phyloP scores from a whole-genome alignment of 345 rosid genomes.

The Populus simonii region DNA sequence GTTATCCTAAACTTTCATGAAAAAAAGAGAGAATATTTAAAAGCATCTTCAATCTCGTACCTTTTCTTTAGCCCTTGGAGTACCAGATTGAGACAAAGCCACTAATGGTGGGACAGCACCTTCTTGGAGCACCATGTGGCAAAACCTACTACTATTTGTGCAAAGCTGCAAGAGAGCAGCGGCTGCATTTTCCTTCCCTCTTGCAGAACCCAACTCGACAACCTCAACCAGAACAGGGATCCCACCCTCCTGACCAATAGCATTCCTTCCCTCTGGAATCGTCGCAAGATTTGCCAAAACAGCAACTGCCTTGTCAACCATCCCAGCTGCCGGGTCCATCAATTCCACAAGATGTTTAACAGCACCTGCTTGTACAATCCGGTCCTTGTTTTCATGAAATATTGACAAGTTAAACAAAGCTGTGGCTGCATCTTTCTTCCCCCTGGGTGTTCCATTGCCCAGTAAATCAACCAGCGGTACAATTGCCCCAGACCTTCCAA shows the following conservation, averaged over 20 bases:
- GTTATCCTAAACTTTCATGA: neutral
- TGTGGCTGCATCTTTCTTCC: slow-evolving; percentile 90
- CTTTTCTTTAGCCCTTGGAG: slow-evolving; percentile 91
- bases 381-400: slow-evolving; percentile 73
- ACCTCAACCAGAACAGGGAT: slow-evolving; percentile 86
- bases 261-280: slow-evolving; percentile 62
- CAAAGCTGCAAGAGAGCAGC: slow-evolving; percentile 90
- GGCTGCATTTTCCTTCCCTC: slow-evolving; percentile 93
- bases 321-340: slow-evolving; percentile 89
- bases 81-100: slow-evolving; percentile 82
- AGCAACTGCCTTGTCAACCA: slow-evolving; percentile 93
- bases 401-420: slow-evolving; percentile 82
- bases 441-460: slow-evolving; percentile 76
- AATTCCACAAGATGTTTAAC: slow-evolving; percentile 80
- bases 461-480: slow-evolving; percentile 80
- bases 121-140: slow-evolving; percentile 75
- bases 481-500: slow-evolving; percentile 83
- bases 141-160: slow-evolving; percentile 51
- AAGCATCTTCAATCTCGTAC: slow-evolving; percentile 26
- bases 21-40: neutral
- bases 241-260: slow-evolving; percentile 79
- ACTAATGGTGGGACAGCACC: slow-evolving; percentile 93
- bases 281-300: slow-evolving; percentile 93
- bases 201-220: slow-evolving; percentile 87
- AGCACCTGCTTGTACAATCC: slow-evolving; percentile 84